phyloP scores from a whole-genome alignment of 192 early-diverging fungal species.

The Gryganskiella cystojenkinii region DNA sequence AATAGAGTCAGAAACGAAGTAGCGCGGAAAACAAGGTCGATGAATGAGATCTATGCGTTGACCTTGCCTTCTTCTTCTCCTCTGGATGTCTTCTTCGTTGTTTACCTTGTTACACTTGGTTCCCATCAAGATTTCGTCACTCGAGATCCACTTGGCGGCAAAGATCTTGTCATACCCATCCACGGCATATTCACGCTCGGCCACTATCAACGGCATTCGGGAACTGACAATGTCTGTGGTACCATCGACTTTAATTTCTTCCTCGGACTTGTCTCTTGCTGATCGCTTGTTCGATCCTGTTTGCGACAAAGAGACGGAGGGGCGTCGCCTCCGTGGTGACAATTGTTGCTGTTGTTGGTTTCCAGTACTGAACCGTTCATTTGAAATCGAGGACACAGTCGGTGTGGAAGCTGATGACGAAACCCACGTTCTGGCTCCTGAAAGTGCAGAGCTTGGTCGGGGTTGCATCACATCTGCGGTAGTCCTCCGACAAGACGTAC shows the following conservation, averaged over 20 bases:
- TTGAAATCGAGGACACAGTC: background rate
- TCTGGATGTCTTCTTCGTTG: constrained; percentile 1
- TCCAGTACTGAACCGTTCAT: too few species aligned
- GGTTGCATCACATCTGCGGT: background rate
- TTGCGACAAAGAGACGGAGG: too few species aligned
- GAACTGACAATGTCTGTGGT: constrained; percentile 19
- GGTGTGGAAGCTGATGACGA: constrained; percentile 10
- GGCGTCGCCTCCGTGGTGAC: too few species aligned
- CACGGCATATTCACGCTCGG: constrained; percentile 31
- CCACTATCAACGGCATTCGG: constrained; percentile 28
- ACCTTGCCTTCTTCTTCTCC: too few species aligned
- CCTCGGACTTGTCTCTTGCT: too few species aligned
- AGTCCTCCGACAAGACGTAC: background rate
- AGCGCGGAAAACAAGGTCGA: too few species aligned
- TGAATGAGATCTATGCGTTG: too few species aligned
- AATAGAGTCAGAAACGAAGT: background rate
- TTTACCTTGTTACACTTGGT: constrained; percentile 70
- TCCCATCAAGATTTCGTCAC: constrained; percentile 64
- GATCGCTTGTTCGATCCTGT: too few species aligned
- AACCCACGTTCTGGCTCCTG: constrained; percentile 18
- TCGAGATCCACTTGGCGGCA: constrained; percentile 61
- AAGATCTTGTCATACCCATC: constrained; percentile 68
- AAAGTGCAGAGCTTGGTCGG: constrained; percentile 10
- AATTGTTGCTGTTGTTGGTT: too few species aligned
- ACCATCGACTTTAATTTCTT: background rate